A percentile compares a stretch with the other conserved stretches of the same genome.
Conservation (phyloP, 306 rosid genomes). For the Echinosophora koreensis region DNA sequence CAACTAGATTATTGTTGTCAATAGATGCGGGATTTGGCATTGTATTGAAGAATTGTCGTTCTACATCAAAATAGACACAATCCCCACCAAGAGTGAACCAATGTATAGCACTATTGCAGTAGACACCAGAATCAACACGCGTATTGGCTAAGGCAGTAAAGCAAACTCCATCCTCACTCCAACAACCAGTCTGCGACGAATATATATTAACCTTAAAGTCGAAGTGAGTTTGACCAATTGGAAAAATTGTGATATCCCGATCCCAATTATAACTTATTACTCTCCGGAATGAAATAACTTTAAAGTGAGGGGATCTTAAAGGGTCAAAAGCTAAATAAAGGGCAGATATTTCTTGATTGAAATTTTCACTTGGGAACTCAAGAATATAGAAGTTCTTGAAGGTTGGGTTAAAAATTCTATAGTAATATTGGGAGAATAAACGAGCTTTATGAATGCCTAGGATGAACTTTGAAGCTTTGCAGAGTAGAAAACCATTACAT, state of each 20-base stretch:
- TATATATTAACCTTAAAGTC: neutral
- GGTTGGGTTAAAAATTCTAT: neutral
- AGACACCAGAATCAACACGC: neutral
- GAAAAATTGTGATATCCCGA: neutral
- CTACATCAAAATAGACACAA: neutral
- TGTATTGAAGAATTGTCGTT: neutral
- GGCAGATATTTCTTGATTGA: neutral
- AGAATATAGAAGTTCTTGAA: neutral
- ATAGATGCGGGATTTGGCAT: neutral
- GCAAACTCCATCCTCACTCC: neutral
- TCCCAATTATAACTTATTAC: neutral
- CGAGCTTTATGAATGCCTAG: no score
- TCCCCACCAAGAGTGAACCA: neutral
- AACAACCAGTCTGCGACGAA: neutral
- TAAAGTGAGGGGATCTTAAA: neutral
- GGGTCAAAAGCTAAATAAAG: neutral
- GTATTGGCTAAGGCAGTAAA: neutral
- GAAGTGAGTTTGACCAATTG: neutral
- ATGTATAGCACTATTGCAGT: constrained; percentile 11
- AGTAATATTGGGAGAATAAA: no score
- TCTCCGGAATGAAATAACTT: neutral
- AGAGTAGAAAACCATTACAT: neutral
- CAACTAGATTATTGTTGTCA: neutral
- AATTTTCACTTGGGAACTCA: neutral
- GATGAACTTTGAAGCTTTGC: no score